Evolutionary conservation across 768 basidiomycete species (phyloP), one percentile per base, ranked within the genome.

Genomic region (Boletus rubroflammeus): DNA sequence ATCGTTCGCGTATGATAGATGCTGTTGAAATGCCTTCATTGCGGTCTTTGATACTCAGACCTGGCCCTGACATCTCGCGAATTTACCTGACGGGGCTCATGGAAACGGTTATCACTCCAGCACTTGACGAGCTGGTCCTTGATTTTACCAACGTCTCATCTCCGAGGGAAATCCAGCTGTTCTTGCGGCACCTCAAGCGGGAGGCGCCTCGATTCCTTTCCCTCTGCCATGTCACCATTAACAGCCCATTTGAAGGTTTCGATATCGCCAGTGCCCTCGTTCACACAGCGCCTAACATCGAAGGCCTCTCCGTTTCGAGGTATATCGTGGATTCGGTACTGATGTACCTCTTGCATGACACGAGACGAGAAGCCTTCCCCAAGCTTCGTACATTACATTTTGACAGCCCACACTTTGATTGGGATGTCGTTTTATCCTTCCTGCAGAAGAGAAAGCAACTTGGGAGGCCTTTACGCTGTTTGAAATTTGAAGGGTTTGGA

Each of bases 21-120:
- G 29, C 35, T 21, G 57, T 65, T 21, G 51, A 65, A 50, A 35
- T 68, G 19, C 56, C 55, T 11, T 61, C 61, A 19, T 49, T 68
- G 25, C 58, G 59, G 5, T 65, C 36, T 34, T 36, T 67, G 51
- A 35, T 43, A 8, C 57, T 68, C 17, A 65, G 54, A 40, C 69
- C 69, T 42, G 65, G 65, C 8, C 56, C 57, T 15, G 65, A 67
- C 32, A 57, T 69, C 23, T 71, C 69, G 9, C 68, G 67, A 34
- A 34, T 47, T 11, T 68, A 71, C 40, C 51, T 69, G 32, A 66
- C 62, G 5, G 53, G 62, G 5, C 50, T 68, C 43, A 47, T 71
- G 41, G 59, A 62, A 47, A 60, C 45, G 28, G 19, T 71, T 15
- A 26, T 58, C 32, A 58, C 67, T 11, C 69, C 69, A n/a, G 54